Conservation (phyloP, 202 grass and related monocot genomes). For the Schoenoplectus tabernaemontani region DNA sequence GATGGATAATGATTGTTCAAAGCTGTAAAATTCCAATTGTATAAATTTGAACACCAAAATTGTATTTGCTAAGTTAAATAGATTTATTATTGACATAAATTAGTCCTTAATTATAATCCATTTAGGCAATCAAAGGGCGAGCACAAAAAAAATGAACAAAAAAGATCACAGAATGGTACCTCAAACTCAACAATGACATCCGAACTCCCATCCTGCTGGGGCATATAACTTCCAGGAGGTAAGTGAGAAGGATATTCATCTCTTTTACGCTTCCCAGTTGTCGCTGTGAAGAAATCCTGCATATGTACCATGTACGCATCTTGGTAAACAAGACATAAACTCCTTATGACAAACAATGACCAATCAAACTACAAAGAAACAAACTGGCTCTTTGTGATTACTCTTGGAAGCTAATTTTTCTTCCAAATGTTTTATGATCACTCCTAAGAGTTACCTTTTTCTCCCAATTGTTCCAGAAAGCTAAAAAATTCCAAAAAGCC, state of each 20-base stretch:
- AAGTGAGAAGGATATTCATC: constrained; percentile 74
- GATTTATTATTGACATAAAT: neutral
- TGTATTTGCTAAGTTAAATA: neutral
- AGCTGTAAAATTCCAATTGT: neutral
- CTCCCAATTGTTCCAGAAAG: neutral
- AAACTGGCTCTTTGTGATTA: neutral
- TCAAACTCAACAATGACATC: constrained; percentile 59
- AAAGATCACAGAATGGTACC: neutral
- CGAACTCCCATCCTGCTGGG: constrained; percentile 88
- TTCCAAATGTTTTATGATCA: neutral
- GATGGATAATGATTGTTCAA: neutral
- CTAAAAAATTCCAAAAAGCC: neutral
- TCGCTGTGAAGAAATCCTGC: constrained; percentile 85
- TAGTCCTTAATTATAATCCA: neutral
- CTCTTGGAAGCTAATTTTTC: neutral
- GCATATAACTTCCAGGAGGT: constrained; percentile 65
- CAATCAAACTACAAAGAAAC: neutral
- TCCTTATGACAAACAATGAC: neutral
- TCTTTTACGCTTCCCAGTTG: constrained; percentile 89
- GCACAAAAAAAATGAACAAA: neutral
- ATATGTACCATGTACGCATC: constrained; percentile 7
- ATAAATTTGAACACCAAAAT: neutral
- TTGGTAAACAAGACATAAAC: neutral
- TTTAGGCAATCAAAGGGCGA: neutral
- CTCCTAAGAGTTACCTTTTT: neutral